Percentiles rank a stretch among this genome's conserved stretches.
Evolutionary conservation across 805 yeast species (phyloP).

Genomic region (Huiozyma naganishii): DNA sequence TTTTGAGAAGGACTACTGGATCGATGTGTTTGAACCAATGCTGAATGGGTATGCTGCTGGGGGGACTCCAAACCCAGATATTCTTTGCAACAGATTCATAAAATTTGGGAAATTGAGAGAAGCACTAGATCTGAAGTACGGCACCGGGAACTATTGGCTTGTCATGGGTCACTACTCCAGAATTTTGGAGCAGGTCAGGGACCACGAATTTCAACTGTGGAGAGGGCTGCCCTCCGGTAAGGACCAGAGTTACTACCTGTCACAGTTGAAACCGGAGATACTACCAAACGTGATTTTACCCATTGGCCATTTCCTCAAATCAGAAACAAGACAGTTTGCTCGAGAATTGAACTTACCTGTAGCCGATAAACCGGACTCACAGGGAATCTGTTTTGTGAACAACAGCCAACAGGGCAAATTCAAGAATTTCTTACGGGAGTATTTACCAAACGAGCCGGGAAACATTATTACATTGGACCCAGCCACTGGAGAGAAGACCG

Average conservation of each 20-base stretch:
- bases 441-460: conserved; percentile 64
- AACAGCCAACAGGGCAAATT: conserved; percentile 51
- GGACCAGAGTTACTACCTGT: conserved; percentile 87
- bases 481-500: conserved; percentile 46
- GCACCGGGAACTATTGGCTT: conserved; percentile 55
- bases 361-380: conserved; percentile 83
- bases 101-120: conserved; percentile 75
- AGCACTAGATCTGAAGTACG: conserved; percentile 35
- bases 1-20: conserved; percentile 90
- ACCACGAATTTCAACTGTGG: conserved; percentile 36
- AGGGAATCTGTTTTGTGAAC: conserved; percentile 86
- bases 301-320: conserved; percentile 66
- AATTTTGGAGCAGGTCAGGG: conserved; percentile 25
- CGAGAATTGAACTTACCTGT: conserved; percentile 40
- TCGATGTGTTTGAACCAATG: conserved; percentile 88
- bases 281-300: conserved; percentile 58
- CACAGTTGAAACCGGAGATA: conserved; percentile 44
- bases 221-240: conserved; percentile 51
- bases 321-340: conserved; percentile 64
- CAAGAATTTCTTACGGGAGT: conserved; percentile 62
- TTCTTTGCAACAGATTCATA: conserved; percentile 72
- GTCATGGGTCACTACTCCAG: conserved; percentile 83
- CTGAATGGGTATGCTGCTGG: conserved; percentile 59
- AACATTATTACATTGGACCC: conserved; percentile 43
- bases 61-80: conserved; percentile 89